Evolutionary conservation across 129 eudicot species (phyloP).

Genomic region (Cynara cardunculus): DNA sequence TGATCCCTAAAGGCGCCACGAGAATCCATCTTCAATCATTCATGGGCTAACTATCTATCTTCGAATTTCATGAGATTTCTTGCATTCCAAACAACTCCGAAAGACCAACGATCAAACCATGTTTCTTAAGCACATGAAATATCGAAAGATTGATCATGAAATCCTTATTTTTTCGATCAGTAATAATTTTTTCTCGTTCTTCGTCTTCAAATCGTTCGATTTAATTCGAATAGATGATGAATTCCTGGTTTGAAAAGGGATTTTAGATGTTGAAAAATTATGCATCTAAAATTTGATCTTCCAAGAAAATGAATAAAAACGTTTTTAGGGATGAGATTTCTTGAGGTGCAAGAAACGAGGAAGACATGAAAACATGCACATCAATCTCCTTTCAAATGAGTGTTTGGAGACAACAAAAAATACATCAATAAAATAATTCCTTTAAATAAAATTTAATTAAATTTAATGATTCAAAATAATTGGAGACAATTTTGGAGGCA

Average conservation of each 20-base stretch:
- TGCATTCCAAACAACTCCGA: neutral
- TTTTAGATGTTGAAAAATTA: constrained; percentile 4
- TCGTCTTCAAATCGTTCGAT: neutral
- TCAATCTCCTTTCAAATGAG: constrained; percentile 25
- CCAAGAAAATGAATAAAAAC: constrained; percentile 21
- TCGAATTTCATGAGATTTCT: neutral
- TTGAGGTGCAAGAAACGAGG: constrained; percentile 31
- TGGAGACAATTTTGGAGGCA: constrained; percentile 4
- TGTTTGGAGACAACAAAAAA: constrained; percentile 6
- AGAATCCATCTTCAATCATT: constrained; percentile 30
- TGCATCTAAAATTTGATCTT: neutral
- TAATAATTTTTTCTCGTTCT: constrained; percentile 1
- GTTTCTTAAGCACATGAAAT: neutral
- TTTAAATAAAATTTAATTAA: neutral
- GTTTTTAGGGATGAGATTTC: constrained; percentile 20
- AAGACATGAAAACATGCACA: constrained; percentile 23
- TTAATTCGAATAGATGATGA: neutral
- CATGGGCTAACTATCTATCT: constrained; percentile 16
- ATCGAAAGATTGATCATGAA: neutral
- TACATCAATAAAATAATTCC: constrained; percentile 5
- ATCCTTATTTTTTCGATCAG: neutral
- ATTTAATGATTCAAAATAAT: constrained; percentile 11
- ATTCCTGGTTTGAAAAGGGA: neutral
- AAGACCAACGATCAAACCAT: constrained; percentile 14
- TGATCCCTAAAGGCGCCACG: constrained; percentile 31